Evolutionary conservation across 129 eudicot genomes (phyloP), one percentile per base, ranked within the genome.

Genomic region (Lactuca sativa): DNA sequence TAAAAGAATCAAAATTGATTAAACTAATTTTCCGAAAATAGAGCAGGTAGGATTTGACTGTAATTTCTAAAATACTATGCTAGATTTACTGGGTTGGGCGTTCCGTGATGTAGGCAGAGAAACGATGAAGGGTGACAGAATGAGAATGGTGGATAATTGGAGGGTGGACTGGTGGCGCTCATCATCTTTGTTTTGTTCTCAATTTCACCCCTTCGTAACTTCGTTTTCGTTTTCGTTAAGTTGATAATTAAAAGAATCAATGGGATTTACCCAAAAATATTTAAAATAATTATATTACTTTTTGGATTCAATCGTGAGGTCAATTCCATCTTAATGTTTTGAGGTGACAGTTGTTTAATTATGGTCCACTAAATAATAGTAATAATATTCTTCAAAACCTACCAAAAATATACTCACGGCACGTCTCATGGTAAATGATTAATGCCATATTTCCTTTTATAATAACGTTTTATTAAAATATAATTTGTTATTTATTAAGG

Each of bases 91-190:
- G 32, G 41, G 3, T 58, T 59, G 7, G 48, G 12, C 3, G 33
- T 59, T 53, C 8, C n/a, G 33, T 55, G 54, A 40, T 54, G 64
- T 59, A 33, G 58, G 33, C 48, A 61, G 76, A 33, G 51, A 43
- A 59, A 75, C 25, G 57, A 60, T 68, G 54, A 70, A 74, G 18
- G 56, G 38, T 21, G 58, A 37, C 74, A 67, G 74, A 21, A 54
- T 25, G 30, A 67, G 74, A 21, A 43, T 12, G 12, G 49, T 43
- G 49, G 9, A 36, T 25, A 25, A 25, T 36, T 36, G 38, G 11
- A 43, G 17, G 61, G 44, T 47, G 13, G 70, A 53, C 64, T 7
- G 70, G 81, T 69, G 81, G 75, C 56, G 37, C 74, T 59, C 37
- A 30, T 59, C 25, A 10, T 32, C 9, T 74, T 66, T 33, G 62